Evolutionary conservation across 805 yeast species (phyloP).

Genomic region (Metschnikowia corniflorae): DNA sequence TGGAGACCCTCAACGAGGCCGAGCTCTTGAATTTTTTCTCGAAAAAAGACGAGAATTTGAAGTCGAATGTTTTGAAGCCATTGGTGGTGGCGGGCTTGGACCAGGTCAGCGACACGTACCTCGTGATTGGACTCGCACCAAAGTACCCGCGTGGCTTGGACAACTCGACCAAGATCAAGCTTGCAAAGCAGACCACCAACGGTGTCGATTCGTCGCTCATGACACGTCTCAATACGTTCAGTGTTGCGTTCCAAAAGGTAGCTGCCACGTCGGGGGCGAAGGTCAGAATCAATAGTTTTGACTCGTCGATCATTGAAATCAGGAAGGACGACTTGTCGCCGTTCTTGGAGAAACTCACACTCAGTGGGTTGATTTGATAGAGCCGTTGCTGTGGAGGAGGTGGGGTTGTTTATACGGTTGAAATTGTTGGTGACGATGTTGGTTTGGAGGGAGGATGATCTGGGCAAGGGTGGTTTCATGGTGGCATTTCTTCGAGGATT

Average conservation of each 20-base stretch:
- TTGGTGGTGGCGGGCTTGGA: constrained; percentile 83
- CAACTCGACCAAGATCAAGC: constrained; percentile 32
- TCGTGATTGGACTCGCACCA: constrained; percentile 89
- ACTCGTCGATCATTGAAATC: constrained; percentile 88
- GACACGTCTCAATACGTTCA: constrained; percentile 70
- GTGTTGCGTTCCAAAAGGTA: constrained; percentile 86
- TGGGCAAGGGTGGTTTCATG: too few species aligned
- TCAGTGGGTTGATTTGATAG: constrained; percentile 52
- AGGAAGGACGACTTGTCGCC: constrained; percentile 83
- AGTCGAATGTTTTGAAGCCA: constrained; percentile 52
- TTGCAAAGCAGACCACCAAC: constrained; percentile 18
- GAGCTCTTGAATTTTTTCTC: constrained; percentile 39
- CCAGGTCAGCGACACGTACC: constrained; percentile 65
- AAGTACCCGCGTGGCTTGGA: constrained; percentile 56
- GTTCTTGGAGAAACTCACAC: constrained; percentile 77
- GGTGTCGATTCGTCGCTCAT: constrained; percentile 36
- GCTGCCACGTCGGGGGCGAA: constrained; percentile 83
- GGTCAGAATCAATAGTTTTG: constrained; percentile 90
- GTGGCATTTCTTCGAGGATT: too few species aligned
- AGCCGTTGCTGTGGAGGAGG: neutral
- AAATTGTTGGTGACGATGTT: too few species aligned
- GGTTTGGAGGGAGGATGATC: too few species aligned
- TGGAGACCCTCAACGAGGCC: constrained; percentile 83
- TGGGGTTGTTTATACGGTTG: too few species aligned
- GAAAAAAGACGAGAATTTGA: constrained; percentile 28